Evolutionary conservation across 2,329 filamentous ascomycete species (phyloP), one percentile per base, ranked within the genome.

Genomic region (Fusarium sp.): DNA sequence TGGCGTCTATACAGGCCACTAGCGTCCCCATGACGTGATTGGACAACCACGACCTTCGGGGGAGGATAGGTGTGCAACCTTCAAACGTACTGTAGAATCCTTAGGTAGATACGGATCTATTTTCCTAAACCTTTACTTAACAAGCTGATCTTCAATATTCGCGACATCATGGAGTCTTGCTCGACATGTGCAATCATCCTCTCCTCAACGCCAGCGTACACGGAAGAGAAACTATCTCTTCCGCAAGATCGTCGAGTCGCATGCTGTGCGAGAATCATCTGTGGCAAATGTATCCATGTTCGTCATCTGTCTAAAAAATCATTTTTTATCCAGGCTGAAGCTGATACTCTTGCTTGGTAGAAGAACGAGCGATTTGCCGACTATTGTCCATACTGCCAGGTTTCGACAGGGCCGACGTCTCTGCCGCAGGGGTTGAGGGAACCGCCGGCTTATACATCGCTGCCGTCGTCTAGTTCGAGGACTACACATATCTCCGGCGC

Each of bases 311-410:
- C 35, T 56, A 50, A 22, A 32, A 39, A 45, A 55, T 18, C 28
- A 17, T 20, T n/a, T 50, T 20, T 38, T n/a, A 45, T 11, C 38
- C 22, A 59, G 38, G 24, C 41, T 44, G 45, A 36, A 24, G 58
- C 72, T 77, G 48, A 76, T 66, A 44, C 28, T 45, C 26, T 22
- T 28, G 35, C 35, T 11, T 35, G 42, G 36, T 74, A 90, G 89
- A 83, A 88, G 53, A 94, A 94, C 79, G 84, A 86, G 36, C 90
- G 93, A 45, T 95, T 94, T 82, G 87, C 88, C 60, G 84, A 85
- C 39, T 90, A 90, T 80, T 90, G 90, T 79, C 93, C 93, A 1
- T 96, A 93, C 81, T 96, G 94, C 80, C 94, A 96, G 82, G 88
- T 94, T 75, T 91, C 91, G 10, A 87, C 85, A 50, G 84, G 82